Base-by-base conservation (phyloP, 192 early-diverging fungal species). In the Backusella parvicylindrica region DNA sequence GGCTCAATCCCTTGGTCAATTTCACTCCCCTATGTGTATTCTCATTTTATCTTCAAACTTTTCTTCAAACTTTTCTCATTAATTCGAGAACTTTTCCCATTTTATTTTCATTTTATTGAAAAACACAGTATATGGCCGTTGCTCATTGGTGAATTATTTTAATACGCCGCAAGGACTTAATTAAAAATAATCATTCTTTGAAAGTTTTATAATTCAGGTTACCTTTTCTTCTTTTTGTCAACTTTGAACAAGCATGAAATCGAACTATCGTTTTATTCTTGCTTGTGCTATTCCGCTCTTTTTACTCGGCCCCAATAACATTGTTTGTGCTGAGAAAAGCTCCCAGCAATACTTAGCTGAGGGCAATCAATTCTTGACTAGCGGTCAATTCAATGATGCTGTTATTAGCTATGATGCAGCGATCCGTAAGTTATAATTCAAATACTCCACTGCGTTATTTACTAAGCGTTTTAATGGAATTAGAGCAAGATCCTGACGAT, bases 401-500 rank as follows among this genome's bases (percentile, higher is more conserved):
- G 71, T 93, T 26, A 77, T 82, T 18, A 85, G 80, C 40, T 93
- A 83, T 65, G 90, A 93, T 74, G 83, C 84, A 35, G 91, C 91
- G 23, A 90, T 93, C 32, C 80, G 87, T 89, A 85, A 71, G 73
- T 78, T 12, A 23, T n/a, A 41, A 28, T 30, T 33, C 16, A 6
- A 74, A 63, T 28, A 21, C 12, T 71, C 11, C 65, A 18, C 70
- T 47, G 37, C n/a, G n/a, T 23, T 23, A 43, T 67, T 30, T 15
- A 28, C 40, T 31, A 33, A 36, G 26, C 21, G 11, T 36, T 28
- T 32, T 23, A 40, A 32, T 38, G 30, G 26, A 16, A 37, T 31
- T 86, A 85, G 93, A 84, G 36, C 79, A 82, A 56, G 95, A 99
- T 73, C 92, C 94, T 26, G 80, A 86, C 50, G 92, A 95, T 86